These are phyloP conservation scores for Typha latifolia DNA, from an alignment of 176 grass and related monocot species.

Conservation along the genomic window DNA sequence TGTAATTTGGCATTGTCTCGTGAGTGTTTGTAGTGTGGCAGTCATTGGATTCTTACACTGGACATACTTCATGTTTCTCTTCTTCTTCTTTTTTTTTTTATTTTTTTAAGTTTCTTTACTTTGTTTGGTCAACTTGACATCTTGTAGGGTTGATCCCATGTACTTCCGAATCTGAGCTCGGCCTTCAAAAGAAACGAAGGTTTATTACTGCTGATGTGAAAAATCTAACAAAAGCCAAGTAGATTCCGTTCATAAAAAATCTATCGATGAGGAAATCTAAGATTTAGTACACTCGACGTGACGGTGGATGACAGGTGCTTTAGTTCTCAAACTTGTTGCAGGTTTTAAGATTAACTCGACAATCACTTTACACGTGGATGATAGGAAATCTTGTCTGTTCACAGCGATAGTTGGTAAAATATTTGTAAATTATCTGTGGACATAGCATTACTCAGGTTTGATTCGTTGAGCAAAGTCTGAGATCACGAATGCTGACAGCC, in stretches of 20 bases:
- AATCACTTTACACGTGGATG: too few species aligned
- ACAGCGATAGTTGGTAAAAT: too few species aligned
- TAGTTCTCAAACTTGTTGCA: too few species aligned
- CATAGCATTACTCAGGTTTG: too few species aligned
- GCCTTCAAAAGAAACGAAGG: not conserved
- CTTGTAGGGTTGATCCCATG: conserved; percentile 15
- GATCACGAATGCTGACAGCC: too few species aligned
- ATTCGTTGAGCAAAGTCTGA: too few species aligned
- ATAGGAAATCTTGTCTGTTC: too few species aligned
- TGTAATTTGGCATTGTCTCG: conserved; percentile 34
- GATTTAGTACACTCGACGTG: not conserved
- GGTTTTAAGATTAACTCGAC: too few species aligned
- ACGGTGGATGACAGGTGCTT: too few species aligned
- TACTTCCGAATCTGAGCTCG: not conserved
- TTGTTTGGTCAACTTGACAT: conserved; percentile 14
- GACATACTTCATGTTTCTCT: conserved; percentile 20
- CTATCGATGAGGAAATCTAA: not conserved
- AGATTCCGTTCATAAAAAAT: not conserved
- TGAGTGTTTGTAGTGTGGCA: conserved; percentile 28
- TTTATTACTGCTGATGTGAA: conserved; percentile 1
- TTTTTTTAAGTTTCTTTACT: not conserved
- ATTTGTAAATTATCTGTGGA: too few species aligned
- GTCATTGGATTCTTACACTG: conserved; percentile 37
- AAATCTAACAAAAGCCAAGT: not conserved
- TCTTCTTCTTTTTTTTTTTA: conserved; percentile 21